These are phyloP conservation scores for Magnolia sinica DNA, from an alignment of 164 flowering plant genomes.

Conservation along the genomic window DNA sequence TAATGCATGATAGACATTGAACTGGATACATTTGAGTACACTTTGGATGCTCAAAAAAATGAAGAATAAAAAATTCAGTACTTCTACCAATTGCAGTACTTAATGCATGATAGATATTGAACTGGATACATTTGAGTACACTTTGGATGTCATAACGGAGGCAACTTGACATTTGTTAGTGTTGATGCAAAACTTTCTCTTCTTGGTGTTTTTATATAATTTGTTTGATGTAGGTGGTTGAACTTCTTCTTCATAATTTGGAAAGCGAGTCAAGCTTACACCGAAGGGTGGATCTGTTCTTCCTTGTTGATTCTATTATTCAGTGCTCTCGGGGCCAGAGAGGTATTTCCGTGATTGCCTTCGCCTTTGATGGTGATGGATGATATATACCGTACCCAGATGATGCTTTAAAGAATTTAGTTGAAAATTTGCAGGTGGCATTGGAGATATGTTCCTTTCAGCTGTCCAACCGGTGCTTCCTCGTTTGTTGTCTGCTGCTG, in stretches of 20 bases:
- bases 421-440: constrained; percentile 49
- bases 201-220: background rate
- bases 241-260: constrained; percentile 54
- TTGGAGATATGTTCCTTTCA: constrained; percentile 62
- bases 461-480: constrained; percentile 72
- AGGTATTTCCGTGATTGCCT: constrained; percentile 43
- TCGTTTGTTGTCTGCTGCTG: constrained; percentile 83
- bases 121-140: too few species aligned
- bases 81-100: too few species aligned
- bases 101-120: too few species aligned
- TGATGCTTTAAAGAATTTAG: background rate
- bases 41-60: too few species aligned
- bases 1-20: too few species aligned
- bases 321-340: constrained; percentile 79
- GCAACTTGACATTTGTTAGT: background rate
- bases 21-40: too few species aligned
- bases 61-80: too few species aligned
- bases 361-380: background rate
- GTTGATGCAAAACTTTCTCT: background rate
- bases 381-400: background rate
- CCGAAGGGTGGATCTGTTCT: constrained; percentile 79
- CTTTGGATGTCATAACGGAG: background rate
- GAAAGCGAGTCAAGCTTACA: constrained; percentile 71
- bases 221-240: constrained; percentile 56
- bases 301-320: constrained; percentile 90